Evolutionary conservation across 371 early-diverging fungal species (phyloP).

Genomic region (Nematocida major): DNA sequence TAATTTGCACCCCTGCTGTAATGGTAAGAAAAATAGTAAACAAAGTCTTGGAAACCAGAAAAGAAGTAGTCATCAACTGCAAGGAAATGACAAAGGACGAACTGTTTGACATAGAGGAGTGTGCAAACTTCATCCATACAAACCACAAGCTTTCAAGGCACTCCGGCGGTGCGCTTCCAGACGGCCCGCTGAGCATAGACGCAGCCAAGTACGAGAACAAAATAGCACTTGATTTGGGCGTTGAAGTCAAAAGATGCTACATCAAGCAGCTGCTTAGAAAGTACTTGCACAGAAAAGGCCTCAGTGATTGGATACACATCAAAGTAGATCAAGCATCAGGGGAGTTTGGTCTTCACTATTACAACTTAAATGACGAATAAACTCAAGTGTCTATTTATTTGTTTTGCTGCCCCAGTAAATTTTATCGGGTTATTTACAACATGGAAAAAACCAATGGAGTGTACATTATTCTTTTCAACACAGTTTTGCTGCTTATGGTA

Average conservation of each 20-base stretch:
- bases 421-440: slow-evolving; percentile 18
- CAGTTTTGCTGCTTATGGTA: slow-evolving; percentile 12
- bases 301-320: slow-evolving; percentile 53
- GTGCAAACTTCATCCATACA: slow-evolving; percentile 41
- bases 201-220: slow-evolving; percentile 15
- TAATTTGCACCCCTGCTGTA: slow-evolving; percentile 40
- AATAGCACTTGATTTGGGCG: slow-evolving; percentile 35
- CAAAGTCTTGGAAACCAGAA: slow-evolving; percentile 47
- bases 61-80: slow-evolving; percentile 27
- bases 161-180: slow-evolving; percentile 31
- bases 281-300: slow-evolving; percentile 47
- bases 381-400: not conserved
- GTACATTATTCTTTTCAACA: slow-evolving; percentile 42
- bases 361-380: slow-evolving; percentile 42
- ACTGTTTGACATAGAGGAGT: slow-evolving; percentile 51
- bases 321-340: slow-evolving; percentile 19
- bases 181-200: slow-evolving; percentile 6
- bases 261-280: slow-evolving; percentile 49
- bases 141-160: slow-evolving; percentile 54
- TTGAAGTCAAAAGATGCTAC: slow-evolving; percentile 29
- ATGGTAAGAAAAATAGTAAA: slow-evolving; percentile 46
- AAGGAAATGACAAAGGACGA: slow-evolving; percentile 52
- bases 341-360: slow-evolving; percentile 37
- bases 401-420: slow-evolving; percentile 8
- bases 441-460: slow-evolving; percentile 52